Evolutionary conservation across 73 alveolate genomes (phyloP).

Genomic region (Blepharisma japonicum): DNA sequence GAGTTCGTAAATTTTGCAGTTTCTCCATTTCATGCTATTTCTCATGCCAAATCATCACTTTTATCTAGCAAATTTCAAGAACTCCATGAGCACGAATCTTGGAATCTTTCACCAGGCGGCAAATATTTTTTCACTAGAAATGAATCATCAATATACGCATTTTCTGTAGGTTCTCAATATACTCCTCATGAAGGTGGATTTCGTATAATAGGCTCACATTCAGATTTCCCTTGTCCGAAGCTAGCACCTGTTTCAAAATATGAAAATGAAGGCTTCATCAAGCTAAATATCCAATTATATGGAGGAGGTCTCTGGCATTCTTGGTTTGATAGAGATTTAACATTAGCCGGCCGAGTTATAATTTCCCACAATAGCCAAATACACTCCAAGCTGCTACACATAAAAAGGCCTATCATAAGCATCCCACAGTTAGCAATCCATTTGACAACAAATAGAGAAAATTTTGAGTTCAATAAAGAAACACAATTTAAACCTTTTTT

Average conservation of each 20-base stretch:
- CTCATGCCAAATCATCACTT: neutral
- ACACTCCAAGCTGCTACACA: constrained; percentile 71
- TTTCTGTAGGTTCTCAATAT: constrained; percentile 73
- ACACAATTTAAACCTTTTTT: constrained; percentile 82
- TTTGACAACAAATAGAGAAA: constrained; percentile 72
- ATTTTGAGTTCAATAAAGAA: constrained; percentile 75
- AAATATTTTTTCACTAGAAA: constrained; percentile 82
- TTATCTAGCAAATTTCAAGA: constrained; percentile 5
- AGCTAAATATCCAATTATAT: constrained; percentile 75
- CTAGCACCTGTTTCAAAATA: constrained; percentile 81
- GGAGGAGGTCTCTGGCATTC: constrained; percentile 98
- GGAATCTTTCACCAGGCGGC: constrained; percentile 80
- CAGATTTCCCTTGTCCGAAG: constrained; percentile 88
- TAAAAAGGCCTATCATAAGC: constrained; percentile 77
- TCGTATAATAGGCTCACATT: constrained; percentile 87
- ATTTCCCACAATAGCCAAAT: constrained; percentile 68
- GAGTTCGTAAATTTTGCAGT: neutral
- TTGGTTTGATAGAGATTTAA: constrained; percentile 95
- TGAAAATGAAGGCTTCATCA: constrained; percentile 63
- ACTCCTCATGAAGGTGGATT: constrained; percentile 49
- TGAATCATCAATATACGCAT: constrained; percentile 86
- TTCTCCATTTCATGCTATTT: constrained; percentile 6
- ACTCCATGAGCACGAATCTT: constrained; percentile 35
- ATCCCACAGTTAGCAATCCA: constrained; percentile 92
- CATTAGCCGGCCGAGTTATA: constrained; percentile 91